A percentile compares a stretch with the other conserved stretches of the same genome.
Conservation (phyloP, 768 basidiomycete species). For the Tubosaeta sp. region DNA sequence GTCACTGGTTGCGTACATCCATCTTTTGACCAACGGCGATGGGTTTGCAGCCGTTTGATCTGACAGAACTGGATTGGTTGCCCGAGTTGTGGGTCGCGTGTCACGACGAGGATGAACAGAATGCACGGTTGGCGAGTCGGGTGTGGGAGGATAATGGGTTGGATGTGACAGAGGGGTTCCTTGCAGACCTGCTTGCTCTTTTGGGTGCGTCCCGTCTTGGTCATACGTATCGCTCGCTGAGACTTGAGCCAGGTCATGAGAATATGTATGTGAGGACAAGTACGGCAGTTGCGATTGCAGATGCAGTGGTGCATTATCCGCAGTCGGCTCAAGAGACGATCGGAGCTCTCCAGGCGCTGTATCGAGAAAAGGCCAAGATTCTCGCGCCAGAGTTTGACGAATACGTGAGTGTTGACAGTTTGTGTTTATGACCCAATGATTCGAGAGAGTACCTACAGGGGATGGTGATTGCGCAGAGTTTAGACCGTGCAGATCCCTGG, state of each 20-base stretch:
- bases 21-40: neutral
- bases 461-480: slow-evolving; percentile 83
- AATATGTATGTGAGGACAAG: slow-evolving; percentile 77
- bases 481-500: slow-evolving; percentile 91
- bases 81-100: slow-evolving; percentile 82
- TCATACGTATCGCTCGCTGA: neutral
- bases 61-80: slow-evolving; percentile 93
- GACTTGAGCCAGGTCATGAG: slow-evolving; percentile 57
- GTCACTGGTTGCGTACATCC: slow-evolving; percentile 1
- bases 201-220: slow-evolving; percentile 50
- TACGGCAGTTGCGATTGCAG: slow-evolving; percentile 67
- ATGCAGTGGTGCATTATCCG: slow-evolving; percentile 71
- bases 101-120: slow-evolving; percentile 89
- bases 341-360: slow-evolving; percentile 58
- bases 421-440: neutral
- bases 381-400: slow-evolving; percentile 90
- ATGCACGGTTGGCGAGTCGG: slow-evolving; percentile 71
- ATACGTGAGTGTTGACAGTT: slow-evolving; percentile 57
- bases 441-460: slow-evolving; percentile 47
- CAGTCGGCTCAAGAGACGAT: slow-evolving; percentile 47
- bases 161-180: slow-evolving; percentile 66
- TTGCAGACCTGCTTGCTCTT: slow-evolving; percentile 55
- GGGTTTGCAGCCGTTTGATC: slow-evolving; percentile 71
- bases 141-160: slow-evolving; percentile 96
- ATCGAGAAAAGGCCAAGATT: slow-evolving; percentile 86